These are phyloP conservation scores for Sequoia sempervirens DNA, from an alignment of 75 land plant genomes.

Conservation along the genomic window DNA sequence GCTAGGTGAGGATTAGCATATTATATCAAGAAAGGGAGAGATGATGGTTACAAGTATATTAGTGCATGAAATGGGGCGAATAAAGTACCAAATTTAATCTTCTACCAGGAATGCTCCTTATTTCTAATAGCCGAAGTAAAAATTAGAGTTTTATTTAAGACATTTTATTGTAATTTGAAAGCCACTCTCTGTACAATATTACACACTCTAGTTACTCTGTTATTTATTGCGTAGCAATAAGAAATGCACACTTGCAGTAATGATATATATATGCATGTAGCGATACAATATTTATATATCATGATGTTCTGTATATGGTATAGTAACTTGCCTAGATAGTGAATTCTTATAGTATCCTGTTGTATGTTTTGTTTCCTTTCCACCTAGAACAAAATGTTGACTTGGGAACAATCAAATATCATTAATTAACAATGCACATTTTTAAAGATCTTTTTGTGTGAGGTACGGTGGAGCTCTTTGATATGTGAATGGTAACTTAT, in stretches of 20 bases:
- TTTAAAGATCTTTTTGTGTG: too few relatives aligned
- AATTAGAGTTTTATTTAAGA: too few relatives aligned
- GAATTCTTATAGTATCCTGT: too few relatives aligned
- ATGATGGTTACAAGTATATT: not conserved
- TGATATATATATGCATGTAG: not conserved
- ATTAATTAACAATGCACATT: too few relatives aligned
- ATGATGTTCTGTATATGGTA: not conserved
- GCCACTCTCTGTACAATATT: not conserved
- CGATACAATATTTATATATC: not conserved
- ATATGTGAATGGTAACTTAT: not conserved
- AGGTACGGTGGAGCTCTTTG: not conserved
- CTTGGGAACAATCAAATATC: too few relatives aligned
- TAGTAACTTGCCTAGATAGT: too few relatives aligned
- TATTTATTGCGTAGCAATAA: not conserved
- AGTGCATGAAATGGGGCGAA: not conserved
- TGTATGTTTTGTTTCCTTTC: too few relatives aligned
- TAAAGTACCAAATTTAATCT: not conserved
- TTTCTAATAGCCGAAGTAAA: not conserved
- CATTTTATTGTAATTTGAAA: not conserved
- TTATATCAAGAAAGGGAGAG: not conserved
- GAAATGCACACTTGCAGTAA: too few relatives aligned
- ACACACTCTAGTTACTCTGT: not conserved
- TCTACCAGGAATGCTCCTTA: not conserved
- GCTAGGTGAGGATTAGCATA: not conserved
- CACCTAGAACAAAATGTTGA: too few relatives aligned